A percentile compares a stretch with the other conserved stretches of the same genome.
Conservation (phyloP, 305 asterid genomes). For the Fraxinus albicans region DNA sequence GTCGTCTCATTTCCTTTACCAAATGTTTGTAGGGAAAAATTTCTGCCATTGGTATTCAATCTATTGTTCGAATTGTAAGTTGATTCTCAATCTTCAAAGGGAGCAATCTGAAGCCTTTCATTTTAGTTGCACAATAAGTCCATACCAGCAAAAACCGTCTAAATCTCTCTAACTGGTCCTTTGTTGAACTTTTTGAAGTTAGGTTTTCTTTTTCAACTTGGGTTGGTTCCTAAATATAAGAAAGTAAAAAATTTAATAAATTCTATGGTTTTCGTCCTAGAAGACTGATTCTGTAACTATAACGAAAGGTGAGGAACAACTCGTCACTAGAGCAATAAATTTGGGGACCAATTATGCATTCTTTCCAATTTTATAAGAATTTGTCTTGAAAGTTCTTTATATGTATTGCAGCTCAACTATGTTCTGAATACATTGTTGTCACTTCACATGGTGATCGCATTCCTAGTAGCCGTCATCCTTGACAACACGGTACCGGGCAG, state of each 20-base stretch:
- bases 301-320: neutral
- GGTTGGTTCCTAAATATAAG: neutral
- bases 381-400: neutral
- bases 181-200: neutral
- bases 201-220: neutral
- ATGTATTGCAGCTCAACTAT: slow-evolving; percentile 74
- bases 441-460: slow-evolving; percentile 88
- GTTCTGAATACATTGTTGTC: slow-evolving; percentile 75
- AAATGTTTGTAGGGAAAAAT: neutral
- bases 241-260: neutral
- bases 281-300: neutral
- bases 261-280: neutral
- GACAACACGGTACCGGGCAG: slow-evolving; percentile 97
- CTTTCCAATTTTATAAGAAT: neutral
- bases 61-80: neutral
- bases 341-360: neutral
- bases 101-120: neutral
- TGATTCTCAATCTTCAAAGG: neutral
- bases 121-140: neutral
- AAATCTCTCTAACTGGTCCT: neutral
- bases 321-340: neutral
- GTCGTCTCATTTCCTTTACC: neutral
- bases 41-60: neutral
- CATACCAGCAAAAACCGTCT: neutral
- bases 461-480: slow-evolving; percentile 69